These are phyloP conservation scores for Acrodontium crateriforme DNA, from an alignment of 2,329 filamentous ascomycete genomes.

Conservation along the genomic window DNA sequence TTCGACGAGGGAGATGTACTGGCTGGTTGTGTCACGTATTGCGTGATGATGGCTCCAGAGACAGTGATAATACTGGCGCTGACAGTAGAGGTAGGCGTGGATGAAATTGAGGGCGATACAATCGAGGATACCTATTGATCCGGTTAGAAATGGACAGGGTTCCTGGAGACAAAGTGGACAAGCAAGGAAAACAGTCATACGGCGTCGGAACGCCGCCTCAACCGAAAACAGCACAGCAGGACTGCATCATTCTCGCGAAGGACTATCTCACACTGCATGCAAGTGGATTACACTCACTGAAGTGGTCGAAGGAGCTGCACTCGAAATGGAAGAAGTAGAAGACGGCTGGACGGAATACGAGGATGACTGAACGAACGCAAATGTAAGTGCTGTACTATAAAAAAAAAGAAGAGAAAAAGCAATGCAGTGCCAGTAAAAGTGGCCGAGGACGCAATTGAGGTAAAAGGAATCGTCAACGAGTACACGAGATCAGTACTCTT, in stretches of 20 bases:
- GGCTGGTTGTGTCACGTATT: constrained; percentile 35
- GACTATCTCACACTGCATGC: neutral
- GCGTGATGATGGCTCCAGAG: constrained; percentile 29
- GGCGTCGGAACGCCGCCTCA: too few relatives aligned
- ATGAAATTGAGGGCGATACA: constrained; percentile 6
- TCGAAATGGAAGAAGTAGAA: constrained; percentile 7
- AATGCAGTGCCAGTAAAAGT: too few relatives aligned
- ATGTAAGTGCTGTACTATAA: constrained; percentile 5
- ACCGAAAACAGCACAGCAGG: too few relatives aligned
- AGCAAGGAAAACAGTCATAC: too few relatives aligned
- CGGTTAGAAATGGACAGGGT: neutral
- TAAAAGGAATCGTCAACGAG: constrained; percentile 6
- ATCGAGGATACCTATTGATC: constrained; percentile 6
- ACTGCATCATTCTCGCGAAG: neutral
- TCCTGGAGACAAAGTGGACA: constrained; percentile 5
- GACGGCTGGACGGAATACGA: constrained; percentile 1
- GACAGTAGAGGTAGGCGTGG: constrained; percentile 8
- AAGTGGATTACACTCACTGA: neutral
- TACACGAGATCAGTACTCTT: constrained; percentile 1
- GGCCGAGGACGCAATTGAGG: constrained; percentile 4
- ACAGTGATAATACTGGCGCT: constrained; percentile 28
- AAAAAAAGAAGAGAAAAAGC: too few relatives aligned
- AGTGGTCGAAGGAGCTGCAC: too few relatives aligned
- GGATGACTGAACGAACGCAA: constrained; percentile 5
- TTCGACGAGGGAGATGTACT: constrained; percentile 21